Percentiles rank a stretch among this genome's conserved stretches.
phyloP scores from a whole-genome alignment of 306 rosid species.

The Trifolium dubium region DNA sequence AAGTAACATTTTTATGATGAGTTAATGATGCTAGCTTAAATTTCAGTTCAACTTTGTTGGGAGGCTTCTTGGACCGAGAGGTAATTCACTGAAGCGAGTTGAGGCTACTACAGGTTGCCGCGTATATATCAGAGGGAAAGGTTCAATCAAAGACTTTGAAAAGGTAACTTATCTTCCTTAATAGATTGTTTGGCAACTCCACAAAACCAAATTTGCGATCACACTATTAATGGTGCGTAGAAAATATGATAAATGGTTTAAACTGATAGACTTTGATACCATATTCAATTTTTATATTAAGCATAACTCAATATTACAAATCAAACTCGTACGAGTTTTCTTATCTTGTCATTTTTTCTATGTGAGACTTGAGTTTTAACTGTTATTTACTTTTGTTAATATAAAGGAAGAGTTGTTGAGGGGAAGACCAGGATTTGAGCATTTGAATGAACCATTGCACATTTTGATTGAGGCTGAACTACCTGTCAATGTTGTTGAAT shows the following conservation, averaged over 20 bases:
- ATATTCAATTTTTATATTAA: neutral
- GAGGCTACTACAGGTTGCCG: constrained; percentile 72
- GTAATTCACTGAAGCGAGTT: constrained; percentile 64
- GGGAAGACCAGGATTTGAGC: constrained; percentile 95
- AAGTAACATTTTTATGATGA: neutral
- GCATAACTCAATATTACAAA: neutral
- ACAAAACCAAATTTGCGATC: neutral
- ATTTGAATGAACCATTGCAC: constrained; percentile 90
- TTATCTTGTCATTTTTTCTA: neutral
- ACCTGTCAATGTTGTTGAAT: constrained; percentile 74
- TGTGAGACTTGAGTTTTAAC: neutral
- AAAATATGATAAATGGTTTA: neutral
- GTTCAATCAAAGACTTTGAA: constrained; percentile 60
- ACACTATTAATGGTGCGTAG: neutral
- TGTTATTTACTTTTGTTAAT: constrained; percentile 24
- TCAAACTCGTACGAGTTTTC: too few relatives aligned
- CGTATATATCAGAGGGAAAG: constrained; percentile 63
- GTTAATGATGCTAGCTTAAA: constrained; percentile 33
- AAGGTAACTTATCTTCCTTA: constrained; percentile 47
- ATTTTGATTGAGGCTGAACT: constrained; percentile 89
- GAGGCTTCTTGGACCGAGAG: constrained; percentile 67
- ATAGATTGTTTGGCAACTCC: neutral
- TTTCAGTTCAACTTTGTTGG: constrained; percentile 70
- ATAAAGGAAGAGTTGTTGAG: constrained; percentile 82
- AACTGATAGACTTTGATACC: neutral